Conservation (phyloP, 2,329 filamentous ascomycete species). For the Pezicula carpinea region DNA sequence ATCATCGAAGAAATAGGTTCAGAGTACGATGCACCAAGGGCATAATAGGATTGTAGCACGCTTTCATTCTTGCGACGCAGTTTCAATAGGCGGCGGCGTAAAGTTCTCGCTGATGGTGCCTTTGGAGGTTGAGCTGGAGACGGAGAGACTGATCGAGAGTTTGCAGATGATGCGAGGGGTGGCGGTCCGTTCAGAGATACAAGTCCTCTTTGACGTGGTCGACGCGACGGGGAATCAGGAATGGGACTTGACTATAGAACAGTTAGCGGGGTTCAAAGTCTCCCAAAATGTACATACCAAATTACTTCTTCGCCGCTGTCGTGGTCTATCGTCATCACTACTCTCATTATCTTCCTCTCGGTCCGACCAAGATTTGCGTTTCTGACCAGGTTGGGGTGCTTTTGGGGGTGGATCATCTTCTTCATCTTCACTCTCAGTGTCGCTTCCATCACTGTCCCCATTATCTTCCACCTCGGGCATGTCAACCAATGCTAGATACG, state of each 20-base stretch:
- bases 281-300: slow-evolving; percentile 52
- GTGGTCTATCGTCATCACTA: slow-evolving; percentile 69
- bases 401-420: slow-evolving; percentile 44
- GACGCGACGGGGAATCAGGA: slow-evolving; percentile 56
- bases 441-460: slow-evolving; percentile 43
- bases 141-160: slow-evolving; percentile 35
- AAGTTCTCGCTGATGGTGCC: slow-evolving; percentile 63
- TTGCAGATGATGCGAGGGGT: slow-evolving; percentile 37
- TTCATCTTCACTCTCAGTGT: slow-evolving; percentile 52
- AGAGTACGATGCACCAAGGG: slow-evolving; percentile 82
- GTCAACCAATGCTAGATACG: slow-evolving; percentile 78
- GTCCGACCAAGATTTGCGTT: slow-evolving; percentile 77
- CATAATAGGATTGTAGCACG: slow-evolving; percentile 78
- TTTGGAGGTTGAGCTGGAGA: slow-evolving; percentile 55
- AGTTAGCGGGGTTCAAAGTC: slow-evolving; percentile 14
- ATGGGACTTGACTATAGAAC: slow-evolving; percentile 56
- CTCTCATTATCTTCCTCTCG: slow-evolving; percentile 60
- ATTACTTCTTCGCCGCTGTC: slow-evolving; percentile 80
- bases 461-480: slow-evolving; percentile 80
- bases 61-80: slow-evolving; percentile 73
- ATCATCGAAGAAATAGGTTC: slow-evolving; percentile 93
- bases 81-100: slow-evolving; percentile 69
- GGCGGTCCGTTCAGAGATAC: slow-evolving; percentile 48
- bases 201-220: slow-evolving; percentile 56
- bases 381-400: slow-evolving; percentile 55